phyloP scores from a whole-genome alignment of 768 basidiomycete genomes.

The Gymnopilus junonius region DNA sequence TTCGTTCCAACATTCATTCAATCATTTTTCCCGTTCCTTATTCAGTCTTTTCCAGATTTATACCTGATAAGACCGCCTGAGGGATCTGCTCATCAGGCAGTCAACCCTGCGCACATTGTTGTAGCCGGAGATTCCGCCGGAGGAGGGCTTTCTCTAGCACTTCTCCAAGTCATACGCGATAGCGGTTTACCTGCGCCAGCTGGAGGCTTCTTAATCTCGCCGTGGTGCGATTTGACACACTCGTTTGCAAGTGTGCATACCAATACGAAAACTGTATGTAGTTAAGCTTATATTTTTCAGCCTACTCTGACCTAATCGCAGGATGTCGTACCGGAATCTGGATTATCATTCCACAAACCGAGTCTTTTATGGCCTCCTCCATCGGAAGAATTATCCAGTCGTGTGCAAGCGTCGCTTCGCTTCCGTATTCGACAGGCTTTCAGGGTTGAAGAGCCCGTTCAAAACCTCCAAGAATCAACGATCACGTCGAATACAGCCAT shows the following conservation, averaged over 20 bases:
- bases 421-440: constrained; percentile 64
- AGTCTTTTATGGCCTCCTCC: constrained; percentile 81
- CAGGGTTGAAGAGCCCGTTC: constrained; percentile 31
- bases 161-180: constrained; percentile 90
- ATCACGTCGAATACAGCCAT: neutral
- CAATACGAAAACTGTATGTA: constrained; percentile 80
- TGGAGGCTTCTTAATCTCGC: constrained; percentile 88
- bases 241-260: constrained; percentile 88
- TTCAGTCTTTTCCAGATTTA: constrained; percentile 56
- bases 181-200: constrained; percentile 80
- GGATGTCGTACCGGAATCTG: constrained; percentile 83
- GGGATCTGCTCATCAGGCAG: constrained; percentile 74
- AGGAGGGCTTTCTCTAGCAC: constrained; percentile 81
- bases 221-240: constrained; percentile 93
- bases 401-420: constrained; percentile 62
- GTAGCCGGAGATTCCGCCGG: constrained; percentile 94
- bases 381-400: constrained; percentile 60
- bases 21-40: neutral
- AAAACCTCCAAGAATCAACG: constrained; percentile 21
- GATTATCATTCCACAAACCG: constrained; percentile 79
- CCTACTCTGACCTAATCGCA: constrained; percentile 28
- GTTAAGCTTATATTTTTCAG: neutral
- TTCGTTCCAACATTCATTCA: constrained; percentile 35
- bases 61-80: constrained; percentile 90
- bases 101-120: constrained; percentile 82